Conservation (phyloP, 1,284 basidiomycete genomes). For the Tetrapyrgos nigripes region DNA sequence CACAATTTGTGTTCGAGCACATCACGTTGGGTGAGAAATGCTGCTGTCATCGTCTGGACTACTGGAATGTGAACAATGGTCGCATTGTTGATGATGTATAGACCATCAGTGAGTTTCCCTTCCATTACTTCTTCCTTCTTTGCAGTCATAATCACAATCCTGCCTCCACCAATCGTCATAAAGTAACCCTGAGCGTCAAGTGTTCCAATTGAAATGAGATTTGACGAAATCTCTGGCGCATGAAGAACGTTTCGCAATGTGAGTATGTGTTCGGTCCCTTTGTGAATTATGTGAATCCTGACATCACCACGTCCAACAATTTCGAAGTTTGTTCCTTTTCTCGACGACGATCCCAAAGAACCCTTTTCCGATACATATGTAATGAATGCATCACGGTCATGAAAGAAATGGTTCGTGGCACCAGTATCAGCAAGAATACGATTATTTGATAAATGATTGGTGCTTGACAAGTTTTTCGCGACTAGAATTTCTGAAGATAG, state of each 20-base stretch:
- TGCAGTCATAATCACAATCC: neutral
- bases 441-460: no score
- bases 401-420: constrained; percentile 51
- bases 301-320: constrained; percentile 8
- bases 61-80: neutral
- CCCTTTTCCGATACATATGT: constrained; percentile 30
- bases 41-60: neutral
- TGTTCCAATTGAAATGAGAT: neutral
- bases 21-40: no score
- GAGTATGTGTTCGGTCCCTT: neutral
- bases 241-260: constrained; percentile 2
- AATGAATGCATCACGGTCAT: constrained; percentile 61
- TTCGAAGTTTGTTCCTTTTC: constrained; percentile 72
- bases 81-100: neutral
- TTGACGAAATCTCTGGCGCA: constrained; percentile 3
- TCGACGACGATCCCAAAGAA: constrained; percentile 62
- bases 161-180: neutral
- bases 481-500: neutral
- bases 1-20: neutral
- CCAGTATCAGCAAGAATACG: neutral
- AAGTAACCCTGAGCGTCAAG: neutral
- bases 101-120: neutral
- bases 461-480: no score
- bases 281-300: neutral
- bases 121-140: neutral